These are phyloP conservation scores for Cylindrodendrum hubeiense DNA, from an alignment of 2,329 filamentous ascomycete species.

Conservation along the genomic window DNA sequence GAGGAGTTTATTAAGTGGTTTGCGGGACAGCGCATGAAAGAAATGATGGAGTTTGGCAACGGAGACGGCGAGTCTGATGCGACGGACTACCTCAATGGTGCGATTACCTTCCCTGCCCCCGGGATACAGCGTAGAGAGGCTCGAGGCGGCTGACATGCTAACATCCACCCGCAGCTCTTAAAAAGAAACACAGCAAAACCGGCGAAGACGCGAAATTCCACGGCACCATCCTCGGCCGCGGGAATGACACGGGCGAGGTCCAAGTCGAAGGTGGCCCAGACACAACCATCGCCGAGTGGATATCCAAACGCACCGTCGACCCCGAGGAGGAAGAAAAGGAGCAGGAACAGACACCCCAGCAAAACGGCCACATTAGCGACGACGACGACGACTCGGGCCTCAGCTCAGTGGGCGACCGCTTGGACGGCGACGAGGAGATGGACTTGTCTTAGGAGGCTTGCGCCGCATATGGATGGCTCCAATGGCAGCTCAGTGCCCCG, in stretches of 20 bases:
- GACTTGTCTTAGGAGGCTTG: constrained; percentile 52
- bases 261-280: constrained; percentile 79
- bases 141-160: constrained; percentile 52
- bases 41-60: constrained; percentile 85
- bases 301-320: constrained; percentile 44
- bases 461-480: not conserved
- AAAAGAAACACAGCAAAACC: constrained; percentile 92
- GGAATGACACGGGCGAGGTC: constrained; percentile 77
- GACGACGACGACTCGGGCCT: constrained; percentile 65
- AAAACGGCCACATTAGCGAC: constrained; percentile 46
- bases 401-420: constrained; percentile 66
- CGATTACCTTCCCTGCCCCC: constrained; percentile 36
- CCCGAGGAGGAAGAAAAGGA: constrained; percentile 15
- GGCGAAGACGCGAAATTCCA: constrained; percentile 89
- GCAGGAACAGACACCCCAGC: constrained; percentile 29
- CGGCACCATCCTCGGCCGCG: constrained; percentile 84
- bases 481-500: not conserved
- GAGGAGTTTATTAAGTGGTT: constrained; percentile 86
- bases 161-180: constrained; percentile 75
- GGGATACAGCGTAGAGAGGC: not conserved
- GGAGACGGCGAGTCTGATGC: constrained; percentile 74
- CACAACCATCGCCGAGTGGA: constrained; percentile 54
- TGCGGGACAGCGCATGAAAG: constrained; percentile 77
- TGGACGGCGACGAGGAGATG: constrained; percentile 60
- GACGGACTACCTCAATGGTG: constrained; percentile 78